phyloP scores from a whole-genome alignment of 139 green algal genomes.

The Pleodorina starrii region DNA sequence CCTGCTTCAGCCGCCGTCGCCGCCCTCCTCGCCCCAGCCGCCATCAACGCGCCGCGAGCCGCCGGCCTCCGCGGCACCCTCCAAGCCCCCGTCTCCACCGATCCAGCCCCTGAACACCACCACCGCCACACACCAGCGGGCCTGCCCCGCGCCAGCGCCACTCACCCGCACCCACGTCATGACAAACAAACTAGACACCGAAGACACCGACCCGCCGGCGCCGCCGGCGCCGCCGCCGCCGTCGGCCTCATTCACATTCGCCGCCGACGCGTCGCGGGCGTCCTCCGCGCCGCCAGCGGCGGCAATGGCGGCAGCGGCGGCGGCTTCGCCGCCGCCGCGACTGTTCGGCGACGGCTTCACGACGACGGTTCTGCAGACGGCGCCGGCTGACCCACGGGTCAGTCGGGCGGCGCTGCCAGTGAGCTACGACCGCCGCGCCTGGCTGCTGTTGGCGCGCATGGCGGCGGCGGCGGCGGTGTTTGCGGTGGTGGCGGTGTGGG shows the following conservation, averaged over 20 bases:
- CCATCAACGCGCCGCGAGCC: too few relatives aligned
- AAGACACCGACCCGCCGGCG: neutral
- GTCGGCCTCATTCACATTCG: neutral
- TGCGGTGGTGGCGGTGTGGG: neutral
- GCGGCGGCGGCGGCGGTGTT: neutral
- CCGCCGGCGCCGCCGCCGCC: too few relatives aligned
- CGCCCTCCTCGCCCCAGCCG: too few relatives aligned
- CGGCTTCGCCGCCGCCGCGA: neutral
- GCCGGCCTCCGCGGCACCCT: too few relatives aligned
- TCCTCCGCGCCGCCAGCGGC: neutral
- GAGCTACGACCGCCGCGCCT: conserved; percentile 1
- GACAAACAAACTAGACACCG: too few relatives aligned
- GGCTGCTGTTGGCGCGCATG: neutral
- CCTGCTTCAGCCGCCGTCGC: too few relatives aligned
- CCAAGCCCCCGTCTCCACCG: too few relatives aligned
- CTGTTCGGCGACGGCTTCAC: neutral
- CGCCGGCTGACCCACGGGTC: neutral
- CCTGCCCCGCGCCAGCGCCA: too few relatives aligned
- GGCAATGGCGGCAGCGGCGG: neutral
- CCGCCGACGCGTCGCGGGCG: neutral
- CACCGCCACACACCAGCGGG: too few relatives aligned
- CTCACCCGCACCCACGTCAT: too few relatives aligned
- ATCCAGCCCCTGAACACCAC: too few relatives aligned
- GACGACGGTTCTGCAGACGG: conserved; percentile 31
- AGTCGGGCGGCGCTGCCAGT: conserved; percentile 10